These are phyloP conservation scores for Cydonia oblonga DNA, from an alignment of 331 rosid genomes.

Conservation along the genomic window DNA sequence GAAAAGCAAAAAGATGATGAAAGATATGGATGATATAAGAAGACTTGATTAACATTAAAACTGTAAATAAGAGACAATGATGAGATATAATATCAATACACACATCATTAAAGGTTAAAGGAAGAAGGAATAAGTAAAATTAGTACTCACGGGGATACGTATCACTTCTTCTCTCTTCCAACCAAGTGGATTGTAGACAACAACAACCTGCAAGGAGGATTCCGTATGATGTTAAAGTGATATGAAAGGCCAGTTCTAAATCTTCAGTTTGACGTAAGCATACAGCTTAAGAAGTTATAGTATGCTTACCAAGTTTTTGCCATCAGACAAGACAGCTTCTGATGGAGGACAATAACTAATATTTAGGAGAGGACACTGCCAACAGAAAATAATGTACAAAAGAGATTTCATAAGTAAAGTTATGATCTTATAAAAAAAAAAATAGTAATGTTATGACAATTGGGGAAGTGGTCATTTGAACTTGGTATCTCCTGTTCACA, in stretches of 20 bases:
- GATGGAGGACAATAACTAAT: conserved; percentile 38
- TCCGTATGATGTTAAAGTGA: not conserved
- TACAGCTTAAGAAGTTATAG: not conserved
- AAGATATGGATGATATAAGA: not conserved
- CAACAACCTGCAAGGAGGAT: conserved; percentile 18
- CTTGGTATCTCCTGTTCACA: not conserved
- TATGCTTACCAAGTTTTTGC: conserved; percentile 28
- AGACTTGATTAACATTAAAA: not conserved
- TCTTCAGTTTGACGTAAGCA: not conserved
- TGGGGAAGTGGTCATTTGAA: not conserved
- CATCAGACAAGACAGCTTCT: conserved; percentile 23
- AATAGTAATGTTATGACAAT: not conserved
- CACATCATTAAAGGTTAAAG: not conserved
- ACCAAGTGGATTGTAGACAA: conserved; percentile 35
- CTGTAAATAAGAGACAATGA: not conserved
- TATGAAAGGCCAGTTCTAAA: not conserved
- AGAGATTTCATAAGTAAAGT: not conserved
- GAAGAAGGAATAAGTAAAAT: not conserved
- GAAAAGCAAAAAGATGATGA: not conserved
- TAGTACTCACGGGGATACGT: conserved; percentile 33
- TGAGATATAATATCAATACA: not conserved
- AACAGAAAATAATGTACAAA: not conserved
- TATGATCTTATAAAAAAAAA: too few species aligned
- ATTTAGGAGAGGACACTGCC: conserved; percentile 40
- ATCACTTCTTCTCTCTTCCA: conserved; percentile 40